Evolutionary conservation across 1,284 basidiomycete species (phyloP).

Genomic region (Pterulicium gracile): DNA sequence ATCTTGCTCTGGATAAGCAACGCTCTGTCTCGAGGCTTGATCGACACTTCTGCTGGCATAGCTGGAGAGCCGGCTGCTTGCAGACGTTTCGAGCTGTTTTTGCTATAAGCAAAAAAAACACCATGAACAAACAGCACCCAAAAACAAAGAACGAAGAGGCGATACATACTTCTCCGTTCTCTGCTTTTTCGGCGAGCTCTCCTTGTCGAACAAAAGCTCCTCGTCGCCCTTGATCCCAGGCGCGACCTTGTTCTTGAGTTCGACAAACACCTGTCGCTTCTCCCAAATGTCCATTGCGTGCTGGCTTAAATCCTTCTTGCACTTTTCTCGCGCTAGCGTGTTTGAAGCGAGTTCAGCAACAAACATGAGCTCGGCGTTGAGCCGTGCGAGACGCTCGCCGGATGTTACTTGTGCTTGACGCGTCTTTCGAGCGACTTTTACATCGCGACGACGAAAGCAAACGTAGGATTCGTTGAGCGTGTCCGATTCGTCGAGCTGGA

Average conservation of each 20-base stretch:
- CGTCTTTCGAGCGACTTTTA: conserved; percentile 92
- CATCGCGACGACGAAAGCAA: conserved; percentile 94
- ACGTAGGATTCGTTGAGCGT: conserved; percentile 90
- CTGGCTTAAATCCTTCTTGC: conserved; percentile 58
- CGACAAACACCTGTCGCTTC: conserved; percentile 62
- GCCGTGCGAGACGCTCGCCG: conserved; percentile 76
- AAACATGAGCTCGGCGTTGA: conserved; percentile 68
- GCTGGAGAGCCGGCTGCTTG: background rate
- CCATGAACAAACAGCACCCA: conserved; percentile 17
- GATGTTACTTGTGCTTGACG: conserved; percentile 82
- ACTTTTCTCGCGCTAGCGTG: conserved; percentile 61
- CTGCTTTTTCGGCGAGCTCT: conserved; percentile 53
- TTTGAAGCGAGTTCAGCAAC: conserved; percentile 66
- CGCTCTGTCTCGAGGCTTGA: conserved; percentile 59
- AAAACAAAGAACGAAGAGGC: conserved; percentile 1
- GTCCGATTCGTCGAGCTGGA: conserved; percentile 85
- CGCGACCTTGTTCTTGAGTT: conserved; percentile 66
- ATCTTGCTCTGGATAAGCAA: conserved; percentile 52
- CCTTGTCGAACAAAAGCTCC: conserved; percentile 71
- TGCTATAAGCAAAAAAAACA: background rate
- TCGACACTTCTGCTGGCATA: conserved; percentile 26
- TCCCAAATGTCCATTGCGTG: conserved; percentile 70
- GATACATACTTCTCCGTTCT: conserved; percentile 28
- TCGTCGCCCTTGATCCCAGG: conserved; percentile 69
- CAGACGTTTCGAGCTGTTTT: background rate